Evolutionary conservation across 2,329 filamentous ascomycete genomes (phyloP), one percentile per base, ranked within the genome.

Genomic region (Davidsoniella neocaledoniae): DNA sequence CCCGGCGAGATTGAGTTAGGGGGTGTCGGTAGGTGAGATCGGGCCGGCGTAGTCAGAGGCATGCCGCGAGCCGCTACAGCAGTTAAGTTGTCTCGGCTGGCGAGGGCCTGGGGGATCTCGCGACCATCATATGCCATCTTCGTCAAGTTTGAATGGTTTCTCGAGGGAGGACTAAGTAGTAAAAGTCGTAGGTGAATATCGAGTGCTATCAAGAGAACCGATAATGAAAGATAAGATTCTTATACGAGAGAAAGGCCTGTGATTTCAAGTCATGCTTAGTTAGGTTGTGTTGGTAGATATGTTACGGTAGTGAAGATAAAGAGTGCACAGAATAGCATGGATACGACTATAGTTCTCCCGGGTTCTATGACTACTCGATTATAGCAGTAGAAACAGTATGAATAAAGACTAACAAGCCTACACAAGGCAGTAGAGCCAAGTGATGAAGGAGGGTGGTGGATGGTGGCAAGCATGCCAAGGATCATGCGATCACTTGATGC

Each of bases 1-100:
- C 78, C 81, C 45, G 90, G 90, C 54, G 88, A 95, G 63, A 95
- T 87, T 66, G 88, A 95, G 71, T 90, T 93, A 54, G 90, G 90
- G 62, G 90, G 90, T 63, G 90, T 95, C 55, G 84, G 86, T 60
- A 94, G 78, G 64, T 77, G 71, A 68, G 68, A 65, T 67, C 66
- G 70, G 68, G 75, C 75, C 12, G 49, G 23, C 73, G 76, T 66
- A 67, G 64, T 68, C 65, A 61, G 70, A 72, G 74, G 68, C 64
- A 77, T 73, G 59, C 73, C 75, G 69, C 72, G 71, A 66, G 74
- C 74, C 72, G 76, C 76, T 79, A 80, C 77, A 79, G 68, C 77
- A 80, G 76, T 68, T 64, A 81, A 81, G 76, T 74, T 76, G 76
- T 81, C 77, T 79, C 76, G 75, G 70, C 64, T 66, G 64, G 63